Percentiles rank a stretch among this genome's conserved stretches.
Conservation (phyloP, 306 rosid species). For the Corylus avellana region DNA sequence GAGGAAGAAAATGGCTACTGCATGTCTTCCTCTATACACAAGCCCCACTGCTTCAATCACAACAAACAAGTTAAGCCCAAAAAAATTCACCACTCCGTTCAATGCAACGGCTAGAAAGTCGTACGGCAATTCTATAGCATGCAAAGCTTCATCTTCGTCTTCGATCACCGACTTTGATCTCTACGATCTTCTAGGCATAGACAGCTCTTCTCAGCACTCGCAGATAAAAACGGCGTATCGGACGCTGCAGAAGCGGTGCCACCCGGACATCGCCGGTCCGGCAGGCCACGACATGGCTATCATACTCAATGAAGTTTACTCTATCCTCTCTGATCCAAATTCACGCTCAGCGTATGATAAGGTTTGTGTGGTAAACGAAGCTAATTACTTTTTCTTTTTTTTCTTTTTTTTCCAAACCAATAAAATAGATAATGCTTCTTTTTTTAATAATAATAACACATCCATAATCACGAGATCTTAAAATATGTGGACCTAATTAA, state of each 20-base stretch:
- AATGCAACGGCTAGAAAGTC: neutral
- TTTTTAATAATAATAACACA: too few relatives aligned
- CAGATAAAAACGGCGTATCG: slow-evolving; percentile 74
- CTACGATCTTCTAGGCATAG: slow-evolving; percentile 84
- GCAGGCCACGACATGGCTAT: slow-evolving; percentile 96
- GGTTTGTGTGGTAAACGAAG: slow-evolving; percentile 30
- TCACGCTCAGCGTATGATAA: slow-evolving; percentile 74
- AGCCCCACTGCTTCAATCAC: neutral
- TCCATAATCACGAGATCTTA: too few relatives aligned
- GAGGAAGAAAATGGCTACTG: slow-evolving; percentile 18
- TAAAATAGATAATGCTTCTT: neutral
- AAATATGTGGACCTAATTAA: too few relatives aligned
- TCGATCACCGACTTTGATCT: slow-evolving; percentile 60
- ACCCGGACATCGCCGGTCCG: slow-evolving; percentile 89
- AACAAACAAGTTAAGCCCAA: slow-evolving; percentile 3
- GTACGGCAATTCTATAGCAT: slow-evolving; percentile 24
- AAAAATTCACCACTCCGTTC: slow-evolving; percentile 6
- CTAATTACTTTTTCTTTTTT: neutral
- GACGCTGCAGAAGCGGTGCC: slow-evolving; percentile 81
- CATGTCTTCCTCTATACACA: slow-evolving; percentile 24
- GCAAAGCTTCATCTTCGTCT: slow-evolving; percentile 43
- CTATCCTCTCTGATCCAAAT: slow-evolving; percentile 75
- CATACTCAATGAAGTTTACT: slow-evolving; percentile 81
- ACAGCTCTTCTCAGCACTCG: slow-evolving; percentile 61
- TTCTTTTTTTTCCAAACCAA: neutral